Evolutionary conservation across 768 basidiomycete genomes (phyloP).

Genomic region (Cubamyces sp.): DNA sequence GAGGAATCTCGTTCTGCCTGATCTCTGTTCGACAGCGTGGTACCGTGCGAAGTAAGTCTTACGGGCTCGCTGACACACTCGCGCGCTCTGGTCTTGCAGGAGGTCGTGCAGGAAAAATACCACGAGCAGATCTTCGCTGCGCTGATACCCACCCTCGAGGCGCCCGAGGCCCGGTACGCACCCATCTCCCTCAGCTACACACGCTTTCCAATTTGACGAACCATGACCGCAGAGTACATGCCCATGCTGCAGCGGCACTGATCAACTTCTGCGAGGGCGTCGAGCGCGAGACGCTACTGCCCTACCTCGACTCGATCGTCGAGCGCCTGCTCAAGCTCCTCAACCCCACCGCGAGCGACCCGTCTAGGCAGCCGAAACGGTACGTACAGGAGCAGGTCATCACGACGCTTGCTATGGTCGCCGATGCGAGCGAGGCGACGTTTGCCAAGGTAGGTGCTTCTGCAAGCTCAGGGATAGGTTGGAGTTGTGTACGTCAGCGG

Average conservation of each 20-base stretch:
- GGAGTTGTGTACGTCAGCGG: too few species aligned
- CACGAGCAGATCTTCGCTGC: conserved; percentile 70
- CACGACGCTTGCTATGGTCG: conserved; percentile 88
- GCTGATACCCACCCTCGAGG: conserved; percentile 73
- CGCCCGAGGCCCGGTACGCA: conserved; percentile 68
- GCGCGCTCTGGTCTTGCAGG: conserved; percentile 44
- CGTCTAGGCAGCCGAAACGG: conserved; percentile 47
- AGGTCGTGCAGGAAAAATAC: conserved; percentile 74
- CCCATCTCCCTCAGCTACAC: not conserved
- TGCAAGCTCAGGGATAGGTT: too few species aligned
- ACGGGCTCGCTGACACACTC: not conserved
- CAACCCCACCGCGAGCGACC: conserved; percentile 46
- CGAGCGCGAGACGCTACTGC: conserved; percentile 68
- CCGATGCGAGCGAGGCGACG: conserved; percentile 78
- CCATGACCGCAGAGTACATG: conserved; percentile 62
- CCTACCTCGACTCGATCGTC: conserved; percentile 82
- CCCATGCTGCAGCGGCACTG: conserved; percentile 84
- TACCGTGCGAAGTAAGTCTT: conserved; percentile 52
- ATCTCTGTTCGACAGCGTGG: not conserved
- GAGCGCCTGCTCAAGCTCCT: conserved; percentile 70
- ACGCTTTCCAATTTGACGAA: not conserved
- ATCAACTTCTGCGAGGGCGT: conserved; percentile 94
- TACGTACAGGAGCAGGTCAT: conserved; percentile 91
- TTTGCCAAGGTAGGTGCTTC: conserved; percentile 71
- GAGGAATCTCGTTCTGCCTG: conserved; percentile 22